These are phyloP conservation scores for Blastomyces parvus DNA, from an alignment of 2,329 filamentous ascomycete genomes.

Conservation along the genomic window DNA sequence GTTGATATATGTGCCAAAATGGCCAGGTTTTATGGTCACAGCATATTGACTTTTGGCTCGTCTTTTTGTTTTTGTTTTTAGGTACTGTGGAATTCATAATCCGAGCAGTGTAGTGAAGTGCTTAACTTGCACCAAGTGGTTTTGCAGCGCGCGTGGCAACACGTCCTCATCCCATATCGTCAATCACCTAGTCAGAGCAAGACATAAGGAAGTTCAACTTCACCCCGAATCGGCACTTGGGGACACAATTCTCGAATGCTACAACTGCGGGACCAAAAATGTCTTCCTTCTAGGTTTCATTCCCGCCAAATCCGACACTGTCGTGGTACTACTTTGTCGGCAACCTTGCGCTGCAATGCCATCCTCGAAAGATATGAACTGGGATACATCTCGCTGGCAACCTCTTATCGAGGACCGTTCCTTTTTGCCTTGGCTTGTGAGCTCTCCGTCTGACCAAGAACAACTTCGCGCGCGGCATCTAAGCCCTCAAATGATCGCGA, in stretches of 20 bases:
- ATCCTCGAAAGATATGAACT: conserved; percentile 98
- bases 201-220: conserved; percentile 97
- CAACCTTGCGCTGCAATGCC: conserved; percentile 92
- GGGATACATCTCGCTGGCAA: conserved; percentile 97
- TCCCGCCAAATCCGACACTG: conserved; percentile 94
- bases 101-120: conserved; percentile 94
- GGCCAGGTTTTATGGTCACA: conserved; percentile 13
- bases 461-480: conserved; percentile 90
- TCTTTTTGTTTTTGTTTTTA: conserved; percentile 29
- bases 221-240: conserved; percentile 88
- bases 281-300: conserved; percentile 97
- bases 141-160: conserved; percentile 94
- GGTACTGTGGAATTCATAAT: conserved; percentile 96
- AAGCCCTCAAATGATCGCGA: conserved; percentile 88
- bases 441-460: conserved; percentile 81
- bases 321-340: conserved; percentile 90
- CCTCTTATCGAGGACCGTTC: conserved; percentile 94
- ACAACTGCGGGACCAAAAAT: conserved; percentile 99
- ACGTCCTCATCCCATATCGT: conserved; percentile 96
- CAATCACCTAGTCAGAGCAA: conserved; percentile 91
- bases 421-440: conserved; percentile 88
- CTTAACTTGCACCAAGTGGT: conserved; percentile 93
- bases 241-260: conserved; percentile 94
- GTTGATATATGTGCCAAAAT: neutral
- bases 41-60: conserved; percentile 9